These are phyloP conservation scores for Tricholoma bakamatsutake DNA, from an alignment of 768 basidiomycete genomes.

Conservation along the genomic window DNA sequence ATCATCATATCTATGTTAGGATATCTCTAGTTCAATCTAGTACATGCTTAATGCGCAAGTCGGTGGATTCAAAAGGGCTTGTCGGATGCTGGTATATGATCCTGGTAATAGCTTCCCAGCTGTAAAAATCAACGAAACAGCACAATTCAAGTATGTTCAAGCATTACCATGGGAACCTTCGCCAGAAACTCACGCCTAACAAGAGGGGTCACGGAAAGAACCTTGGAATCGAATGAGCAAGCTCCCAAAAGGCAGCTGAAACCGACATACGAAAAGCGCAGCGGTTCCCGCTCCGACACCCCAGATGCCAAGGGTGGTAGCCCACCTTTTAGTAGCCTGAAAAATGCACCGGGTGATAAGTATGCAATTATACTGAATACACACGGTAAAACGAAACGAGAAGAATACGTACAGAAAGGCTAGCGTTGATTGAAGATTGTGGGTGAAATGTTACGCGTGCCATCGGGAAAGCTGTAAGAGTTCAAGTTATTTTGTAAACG, in stretches of 20 bases:
- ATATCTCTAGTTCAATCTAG: background rate
- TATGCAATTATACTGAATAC: too few species aligned
- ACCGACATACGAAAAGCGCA: conserved; percentile 55
- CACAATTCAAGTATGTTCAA: conserved; percentile 5
- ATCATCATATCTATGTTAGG: background rate
- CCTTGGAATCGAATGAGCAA: conserved; percentile 28
- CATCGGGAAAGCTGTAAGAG: conserved; percentile 36
- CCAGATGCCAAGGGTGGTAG: conserved; percentile 60
- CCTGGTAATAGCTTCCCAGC: conserved; percentile 70
- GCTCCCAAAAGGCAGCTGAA: background rate
- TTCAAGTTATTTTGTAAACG: too few species aligned
- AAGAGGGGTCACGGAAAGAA: conserved; percentile 81
- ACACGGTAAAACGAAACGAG: background rate
- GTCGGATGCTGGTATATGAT: conserved; percentile 76
- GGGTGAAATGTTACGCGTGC: conserved; percentile 34
- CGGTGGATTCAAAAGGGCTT: conserved; percentile 62
- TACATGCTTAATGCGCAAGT: conserved; percentile 1
- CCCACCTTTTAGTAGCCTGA: conserved; percentile 55
- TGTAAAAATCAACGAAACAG: conserved; percentile 22
- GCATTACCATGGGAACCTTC: conserved; percentile 67
- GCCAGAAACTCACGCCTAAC: conserved; percentile 69
- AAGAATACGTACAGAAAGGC: conserved; percentile 29
- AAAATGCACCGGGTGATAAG: conserved; percentile 11
- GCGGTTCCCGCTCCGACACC: conserved; percentile 62
- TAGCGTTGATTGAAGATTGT: conserved; percentile 31